Base-by-base conservation (phyloP, 1,284 basidiomycete genomes). In the Pseudozyma pruni region DNA sequence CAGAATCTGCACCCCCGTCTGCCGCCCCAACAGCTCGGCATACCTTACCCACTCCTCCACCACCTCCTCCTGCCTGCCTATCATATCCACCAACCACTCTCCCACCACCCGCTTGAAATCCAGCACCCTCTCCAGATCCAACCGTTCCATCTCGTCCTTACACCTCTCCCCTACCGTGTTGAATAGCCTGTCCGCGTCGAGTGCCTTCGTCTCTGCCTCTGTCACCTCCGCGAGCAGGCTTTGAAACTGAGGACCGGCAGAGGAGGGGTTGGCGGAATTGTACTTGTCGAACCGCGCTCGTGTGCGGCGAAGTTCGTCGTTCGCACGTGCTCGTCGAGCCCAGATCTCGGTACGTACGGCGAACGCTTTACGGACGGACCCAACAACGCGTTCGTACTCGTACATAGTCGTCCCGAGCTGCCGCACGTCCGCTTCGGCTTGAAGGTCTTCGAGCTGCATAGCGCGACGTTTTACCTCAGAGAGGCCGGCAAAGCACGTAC, bases 331-430 rank as follows among this genome's bases (percentile, higher is more conserved):
- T 6, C 40, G 42, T 29, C 61, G 60, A 5, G 62, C 57, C 68
- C 92, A 94, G 17, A 88, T 88, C 57, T 93, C 90, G 66, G 94
- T 87, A 43, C 95, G 90, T 0, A 91, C 90, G 41, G 86, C 88
- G 81, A 97, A 95, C 3, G 94, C 91, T 68, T 91, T 86, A 73
- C 93, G 87, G 47, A 97, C 93, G 58, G 91, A 93, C 61, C 89
- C 90, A 60, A 97, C 93, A 45, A 97, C 86, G 40, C 95, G 87
- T 25, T 93, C 89, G 81, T 98, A 98, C 83, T 97, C 94, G 79
- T 98, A 88, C 9, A 95, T 88, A 9, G 90, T 90, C 1, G 89
- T 88, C 7, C 96, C 79, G 1, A 83, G 40, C 19, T 76, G 68
- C 9, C 79, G 44, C 0, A 81, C 66, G 31, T 83, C 81, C 20